These are phyloP conservation scores for Melanogaster broomeanus DNA, from an alignment of 768 basidiomycete species.

Conservation along the genomic window DNA sequence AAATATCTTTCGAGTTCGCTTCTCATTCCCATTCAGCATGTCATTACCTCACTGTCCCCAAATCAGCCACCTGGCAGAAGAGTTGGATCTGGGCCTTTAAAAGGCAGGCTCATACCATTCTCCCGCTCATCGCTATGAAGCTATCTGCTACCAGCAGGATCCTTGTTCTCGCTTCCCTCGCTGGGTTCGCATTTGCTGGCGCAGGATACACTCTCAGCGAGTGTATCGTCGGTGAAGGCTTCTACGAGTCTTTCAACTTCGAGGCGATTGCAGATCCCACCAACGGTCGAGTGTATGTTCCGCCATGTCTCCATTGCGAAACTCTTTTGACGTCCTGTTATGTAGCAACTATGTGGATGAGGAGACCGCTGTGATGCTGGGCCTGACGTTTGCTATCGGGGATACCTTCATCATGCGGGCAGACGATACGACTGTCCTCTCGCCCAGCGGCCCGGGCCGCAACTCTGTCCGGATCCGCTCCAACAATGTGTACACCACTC, in stretches of 20 bases:
- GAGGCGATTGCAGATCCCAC: slow-evolving; percentile 39
- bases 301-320: not conserved
- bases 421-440: slow-evolving; percentile 35
- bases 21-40: not conserved
- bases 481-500: slow-evolving; percentile 31
- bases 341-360: slow-evolving; percentile 36
- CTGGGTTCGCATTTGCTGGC: slow-evolving; percentile 17
- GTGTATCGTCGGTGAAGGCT: slow-evolving; percentile 28
- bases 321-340: not conserved
- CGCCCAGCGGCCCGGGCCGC: slow-evolving; percentile 31
- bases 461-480: slow-evolving; percentile 39
- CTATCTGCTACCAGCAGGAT: not conserved
- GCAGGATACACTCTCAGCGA: slow-evolving; percentile 28
- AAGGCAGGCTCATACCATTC: not conserved
- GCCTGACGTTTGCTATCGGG: slow-evolving; percentile 28
- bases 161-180: slow-evolving; percentile 15
- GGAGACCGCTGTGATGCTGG: slow-evolving; percentile 25
- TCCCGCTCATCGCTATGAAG: slow-evolving; percentile 16
- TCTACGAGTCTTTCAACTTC: slow-evolving; percentile 34
- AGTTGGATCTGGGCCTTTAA: too few relatives aligned
- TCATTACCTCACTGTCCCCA: not conserved
- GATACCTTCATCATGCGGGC: slow-evolving; percentile 38
- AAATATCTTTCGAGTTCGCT: too few relatives aligned
- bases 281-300: slow-evolving; percentile 35
- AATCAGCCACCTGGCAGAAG: not conserved